phyloP scores from a whole-genome alignment of 176 grass and related monocot genomes.

The Cymbopogon citratus region DNA sequence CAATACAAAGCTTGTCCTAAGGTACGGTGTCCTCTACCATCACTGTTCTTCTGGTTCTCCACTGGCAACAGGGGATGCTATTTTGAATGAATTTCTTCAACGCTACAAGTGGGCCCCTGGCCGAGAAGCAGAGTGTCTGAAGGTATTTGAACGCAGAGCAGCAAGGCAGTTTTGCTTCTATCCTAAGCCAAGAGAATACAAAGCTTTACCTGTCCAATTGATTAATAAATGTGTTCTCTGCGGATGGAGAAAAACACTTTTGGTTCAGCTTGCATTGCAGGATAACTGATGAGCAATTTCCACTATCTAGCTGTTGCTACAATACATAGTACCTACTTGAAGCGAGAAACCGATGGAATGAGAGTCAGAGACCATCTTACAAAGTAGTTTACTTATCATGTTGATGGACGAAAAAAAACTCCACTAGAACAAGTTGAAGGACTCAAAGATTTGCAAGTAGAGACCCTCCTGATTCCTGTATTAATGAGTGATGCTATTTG shows the following conservation, averaged over 20 bases:
- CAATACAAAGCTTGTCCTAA: background rate
- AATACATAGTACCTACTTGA: background rate
- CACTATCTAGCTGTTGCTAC: no score
- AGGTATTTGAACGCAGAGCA: no score
- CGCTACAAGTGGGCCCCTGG: no score
- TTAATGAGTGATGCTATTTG: background rate
- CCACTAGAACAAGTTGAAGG: slow-evolving; percentile 13
- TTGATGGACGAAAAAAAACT: background rate
- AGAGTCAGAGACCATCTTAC: background rate
- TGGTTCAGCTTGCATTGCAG: no score
- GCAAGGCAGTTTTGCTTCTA: no score
- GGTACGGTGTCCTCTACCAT: no score
- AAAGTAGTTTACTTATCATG: background rate
- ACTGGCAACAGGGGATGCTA: no score
- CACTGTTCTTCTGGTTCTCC: no score
- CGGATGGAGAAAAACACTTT: background rate
- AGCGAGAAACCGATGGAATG: background rate
- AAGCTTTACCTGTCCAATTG: background rate
- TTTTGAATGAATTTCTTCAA: no score
- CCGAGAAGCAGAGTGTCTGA: no score
- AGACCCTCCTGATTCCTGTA: background rate
- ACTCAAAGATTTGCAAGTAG: background rate
- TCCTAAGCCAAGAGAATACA: no score
- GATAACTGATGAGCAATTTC: background rate
- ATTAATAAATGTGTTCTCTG: background rate